phyloP scores from a whole-genome alignment of 169 alveolate species.

The Plasmodium chabaudi region DNA sequence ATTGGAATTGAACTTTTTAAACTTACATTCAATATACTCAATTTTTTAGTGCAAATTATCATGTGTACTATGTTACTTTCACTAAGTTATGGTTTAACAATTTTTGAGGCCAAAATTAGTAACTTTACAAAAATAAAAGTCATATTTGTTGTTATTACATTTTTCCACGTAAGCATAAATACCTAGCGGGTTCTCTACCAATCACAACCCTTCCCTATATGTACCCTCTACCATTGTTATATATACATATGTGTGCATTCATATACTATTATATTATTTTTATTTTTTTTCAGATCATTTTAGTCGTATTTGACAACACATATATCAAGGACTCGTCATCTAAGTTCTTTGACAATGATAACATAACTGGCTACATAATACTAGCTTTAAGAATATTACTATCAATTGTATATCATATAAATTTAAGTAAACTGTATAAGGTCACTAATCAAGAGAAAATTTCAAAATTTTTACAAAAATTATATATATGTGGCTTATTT shows the following conservation, averaged over 20 bases:
- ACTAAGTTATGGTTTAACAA: conserved; percentile 54
- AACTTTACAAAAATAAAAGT: conserved; percentile 31
- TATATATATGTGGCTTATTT: conserved; percentile 56
- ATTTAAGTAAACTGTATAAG: conserved; percentile 44
- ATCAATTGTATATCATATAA: conserved; percentile 63
- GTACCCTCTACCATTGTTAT: background rate
- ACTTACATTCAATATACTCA: conserved; percentile 48
- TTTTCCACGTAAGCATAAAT: conserved; percentile 52
- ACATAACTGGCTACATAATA: conserved; percentile 68
- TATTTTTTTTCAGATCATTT: conserved; percentile 21
- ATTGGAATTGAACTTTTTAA: conserved; percentile 66
- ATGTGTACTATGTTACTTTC: conserved; percentile 76
- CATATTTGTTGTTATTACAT: conserved; percentile 43
- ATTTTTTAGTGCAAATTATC: conserved; percentile 59
- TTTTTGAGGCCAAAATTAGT: conserved; percentile 36
- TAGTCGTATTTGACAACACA: conserved; percentile 57
- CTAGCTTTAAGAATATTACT: conserved; percentile 38
- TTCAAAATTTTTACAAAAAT: conserved; percentile 59
- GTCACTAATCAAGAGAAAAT: conserved; percentile 32
- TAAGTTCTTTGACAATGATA: conserved; percentile 68
- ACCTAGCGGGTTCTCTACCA: no score
- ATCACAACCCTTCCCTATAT: background rate
- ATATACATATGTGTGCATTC: background rate
- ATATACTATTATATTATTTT: background rate
- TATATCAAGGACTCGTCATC: conserved; percentile 61